Evolutionary conservation across 83 land plant species (phyloP), one percentile per base, ranked within the genome.

Genomic region (Isoetes engelmannii): DNA sequence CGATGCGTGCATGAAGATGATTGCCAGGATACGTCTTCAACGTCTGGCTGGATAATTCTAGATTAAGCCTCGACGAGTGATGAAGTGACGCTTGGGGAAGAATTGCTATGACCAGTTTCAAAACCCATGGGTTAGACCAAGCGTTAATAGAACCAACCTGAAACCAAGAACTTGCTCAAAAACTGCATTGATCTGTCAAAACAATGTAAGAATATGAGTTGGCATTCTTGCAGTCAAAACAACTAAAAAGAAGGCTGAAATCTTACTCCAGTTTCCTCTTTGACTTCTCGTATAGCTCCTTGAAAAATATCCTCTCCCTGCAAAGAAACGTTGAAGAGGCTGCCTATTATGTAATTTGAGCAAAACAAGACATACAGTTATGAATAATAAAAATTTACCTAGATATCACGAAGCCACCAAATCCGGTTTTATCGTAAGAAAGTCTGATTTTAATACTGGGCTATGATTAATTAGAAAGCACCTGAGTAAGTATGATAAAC

Each of bases 221-320:
- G 8, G 18, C 48, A 21, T 10, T 18, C 45, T 13, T 9, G n/a
- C 41, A 21, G 17, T 56, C 41, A 37, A 69, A 10, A 1, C 10
- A 66, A 12, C 7, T 41, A 17, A 54, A 66, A 6, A 12, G 48
- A 47, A 19, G 57, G 48, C 13, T 12, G 15, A 47, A 13, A 15
- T 28, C 88, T 66, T 89, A 92, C 93, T 15, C 93, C 93, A 61
- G 88, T 92, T 83, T 92, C 93, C 68, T 92, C 97, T 72, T 83
- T 84, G 9, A 92, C 88, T 79, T 92, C 90, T 78, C 97, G 79
- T 21, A 86, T 67, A 53, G 80, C 94, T 57, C 93, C 97, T 4
- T 79, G 51, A 54, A 50, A 83, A n/a, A 92, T 84, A 62, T 92
- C 97, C 62, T 92, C 97, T 15, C 80, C 77, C 97, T 92, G 82